Percentiles rank a stretch among this genome's conserved stretches.
These are phyloP conservation scores for Ogataea sp. DNA, from an alignment of 805 yeast genomes.

Conservation along the genomic window DNA sequence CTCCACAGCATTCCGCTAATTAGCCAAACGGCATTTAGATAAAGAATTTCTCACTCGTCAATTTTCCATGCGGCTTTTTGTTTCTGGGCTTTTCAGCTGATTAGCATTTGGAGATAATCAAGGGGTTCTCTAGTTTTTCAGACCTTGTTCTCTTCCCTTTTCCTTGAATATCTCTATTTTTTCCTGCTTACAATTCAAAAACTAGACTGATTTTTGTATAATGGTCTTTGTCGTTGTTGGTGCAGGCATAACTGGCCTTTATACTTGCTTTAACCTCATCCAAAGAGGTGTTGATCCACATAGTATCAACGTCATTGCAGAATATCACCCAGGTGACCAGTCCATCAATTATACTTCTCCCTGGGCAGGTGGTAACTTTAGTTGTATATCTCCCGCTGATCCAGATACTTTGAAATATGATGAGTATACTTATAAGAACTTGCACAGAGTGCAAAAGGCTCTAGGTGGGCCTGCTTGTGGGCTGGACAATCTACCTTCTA, in stretches of 20 bases:
- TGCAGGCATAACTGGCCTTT: conserved; percentile 61
- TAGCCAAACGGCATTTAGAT: too few species aligned
- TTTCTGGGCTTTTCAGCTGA: too few species aligned
- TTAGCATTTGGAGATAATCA: too few species aligned
- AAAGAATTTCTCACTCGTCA: too few species aligned
- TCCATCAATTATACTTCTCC: conserved; percentile 72
- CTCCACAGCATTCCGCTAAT: too few species aligned
- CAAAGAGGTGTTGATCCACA: conserved; percentile 29
- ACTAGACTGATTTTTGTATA: too few species aligned
- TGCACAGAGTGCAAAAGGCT: conserved; percentile 31
- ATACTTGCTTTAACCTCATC: conserved; percentile 46
- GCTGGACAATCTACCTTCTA: conserved; percentile 43
- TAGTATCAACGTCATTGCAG: conserved; percentile 51
- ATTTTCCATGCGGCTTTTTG: too few species aligned
- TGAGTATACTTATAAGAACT: conserved; percentile 44
- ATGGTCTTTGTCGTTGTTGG: conserved; percentile 28
- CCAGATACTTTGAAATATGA: conserved; percentile 42
- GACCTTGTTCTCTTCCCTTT: too few species aligned
- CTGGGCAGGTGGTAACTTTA: conserved; percentile 66
- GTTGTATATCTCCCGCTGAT: conserved; percentile 54
- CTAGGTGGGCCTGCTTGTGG: conserved; percentile 50
- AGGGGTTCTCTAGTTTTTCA: too few species aligned
- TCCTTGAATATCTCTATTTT: too few species aligned
- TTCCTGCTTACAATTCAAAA: too few species aligned
- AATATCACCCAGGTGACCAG: conserved; percentile 71